Conservation (phyloP, 148 eudicot species). For the Camellia lanceoleosa region DNA sequence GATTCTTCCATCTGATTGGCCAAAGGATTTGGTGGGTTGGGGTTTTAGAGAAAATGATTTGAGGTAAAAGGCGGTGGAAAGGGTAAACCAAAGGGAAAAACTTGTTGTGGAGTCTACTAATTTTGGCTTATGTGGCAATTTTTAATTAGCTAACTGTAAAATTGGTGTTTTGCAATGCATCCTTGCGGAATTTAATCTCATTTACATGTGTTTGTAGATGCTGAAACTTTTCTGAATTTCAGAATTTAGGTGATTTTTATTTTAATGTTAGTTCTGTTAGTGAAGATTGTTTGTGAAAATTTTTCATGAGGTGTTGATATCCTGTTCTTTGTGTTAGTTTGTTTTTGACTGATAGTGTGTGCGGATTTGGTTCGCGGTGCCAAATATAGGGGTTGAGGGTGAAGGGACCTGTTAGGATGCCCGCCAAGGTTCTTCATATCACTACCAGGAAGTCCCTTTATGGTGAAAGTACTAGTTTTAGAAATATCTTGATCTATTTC, state of each 20-base stretch:
- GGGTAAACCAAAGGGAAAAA: too few species aligned
- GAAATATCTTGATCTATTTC: neutral
- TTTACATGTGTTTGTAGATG: neutral
- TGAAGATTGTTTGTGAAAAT: neutral
- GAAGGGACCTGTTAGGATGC: conserved; percentile 97
- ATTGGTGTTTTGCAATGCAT: too few species aligned
- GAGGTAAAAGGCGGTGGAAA: too few species aligned
- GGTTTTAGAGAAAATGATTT: too few species aligned
- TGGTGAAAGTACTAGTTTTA: conserved; percentile 74
- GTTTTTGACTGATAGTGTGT: conserved; percentile 43
- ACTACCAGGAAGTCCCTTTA: conserved; percentile 93
- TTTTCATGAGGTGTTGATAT: neutral
- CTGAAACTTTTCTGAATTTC: neutral
- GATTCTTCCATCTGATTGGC: too few species aligned
- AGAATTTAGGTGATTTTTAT: neutral
- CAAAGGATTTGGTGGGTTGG: too few species aligned
- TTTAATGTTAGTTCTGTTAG: neutral
- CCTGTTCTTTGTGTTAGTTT: neutral
- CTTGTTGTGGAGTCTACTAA: too few species aligned
- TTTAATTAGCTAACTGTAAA: too few species aligned
- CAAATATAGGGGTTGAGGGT: conserved; percentile 88
- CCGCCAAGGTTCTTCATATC: conserved; percentile 84
- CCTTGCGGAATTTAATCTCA: too few species aligned
- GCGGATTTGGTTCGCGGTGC: conserved; percentile 89
- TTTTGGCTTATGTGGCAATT: too few species aligned